phyloP scores from a whole-genome alignment of 257 asterid species.

The Fraxinus quadrangulata region DNA sequence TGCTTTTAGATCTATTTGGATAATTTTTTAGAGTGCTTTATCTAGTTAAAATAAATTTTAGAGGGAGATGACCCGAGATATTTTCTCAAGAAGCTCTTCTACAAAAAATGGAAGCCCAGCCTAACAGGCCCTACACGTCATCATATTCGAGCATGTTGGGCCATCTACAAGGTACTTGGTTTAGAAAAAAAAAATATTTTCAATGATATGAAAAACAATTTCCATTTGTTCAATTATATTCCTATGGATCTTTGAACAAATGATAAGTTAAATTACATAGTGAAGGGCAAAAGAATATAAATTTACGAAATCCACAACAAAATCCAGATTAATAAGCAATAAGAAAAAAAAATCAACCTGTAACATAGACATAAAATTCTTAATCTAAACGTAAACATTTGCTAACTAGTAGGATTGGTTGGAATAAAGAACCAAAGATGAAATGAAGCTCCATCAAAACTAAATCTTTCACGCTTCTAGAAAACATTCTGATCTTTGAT shows the following conservation, averaged over 20 bases:
- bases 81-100: no score
- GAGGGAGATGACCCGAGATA: no score
- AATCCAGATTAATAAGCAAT: neutral
- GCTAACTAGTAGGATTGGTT: conserved; percentile 5
- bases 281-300: neutral
- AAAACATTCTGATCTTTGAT: neutral
- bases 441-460: conserved; percentile 14
- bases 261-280: neutral
- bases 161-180: neutral
- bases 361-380: neutral
- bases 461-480: neutral
- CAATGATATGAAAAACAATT: neutral
- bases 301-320: neutral
- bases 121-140: no score
- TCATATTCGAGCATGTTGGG: neutral
- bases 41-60: no score
- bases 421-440: neutral
- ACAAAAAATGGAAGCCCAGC: no score
- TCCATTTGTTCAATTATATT: neutral
- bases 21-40: no score
- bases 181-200: neutral
- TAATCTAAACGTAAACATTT: conserved; percentile 3
- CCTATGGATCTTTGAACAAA: neutral
- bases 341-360: neutral
- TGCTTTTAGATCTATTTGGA: no score